These are phyloP conservation scores for Sarocladium kiliense DNA, from an alignment of 2,329 filamentous ascomycete species.

Conservation along the genomic window DNA sequence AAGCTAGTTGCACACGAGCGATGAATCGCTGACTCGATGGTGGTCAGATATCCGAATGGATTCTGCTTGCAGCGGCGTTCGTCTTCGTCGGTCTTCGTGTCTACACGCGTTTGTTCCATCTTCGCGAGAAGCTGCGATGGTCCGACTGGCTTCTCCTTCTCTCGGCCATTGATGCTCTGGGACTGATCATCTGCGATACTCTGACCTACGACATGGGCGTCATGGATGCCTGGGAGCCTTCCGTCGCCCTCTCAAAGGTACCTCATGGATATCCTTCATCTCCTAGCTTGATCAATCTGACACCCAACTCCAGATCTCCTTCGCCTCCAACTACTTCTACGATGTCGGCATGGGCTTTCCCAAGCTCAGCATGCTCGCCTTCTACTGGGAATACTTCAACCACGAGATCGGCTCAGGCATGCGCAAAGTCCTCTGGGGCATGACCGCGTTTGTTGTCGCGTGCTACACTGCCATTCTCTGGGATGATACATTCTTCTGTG, in stretches of 20 bases:
- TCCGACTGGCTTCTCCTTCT: conserved; percentile 24
- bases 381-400: conserved; percentile 29
- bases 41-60: conserved; percentile 27
- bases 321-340: conserved; percentile 31
- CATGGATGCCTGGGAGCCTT: conserved; percentile 23
- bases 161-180: conserved; percentile 24
- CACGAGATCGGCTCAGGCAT: conserved; percentile 19
- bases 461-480: conserved; percentile 26
- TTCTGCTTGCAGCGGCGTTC: conserved; percentile 20
- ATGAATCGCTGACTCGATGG: neutral
- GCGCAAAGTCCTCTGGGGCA: conserved; percentile 22
- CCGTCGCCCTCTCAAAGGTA: conserved; percentile 26
- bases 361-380: conserved; percentile 30
- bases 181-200: conserved; percentile 28
- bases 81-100: conserved; percentile 23
- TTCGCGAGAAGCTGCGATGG: conserved; percentile 22
- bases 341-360: conserved; percentile 30
- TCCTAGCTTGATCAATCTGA: neutral
- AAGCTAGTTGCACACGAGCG: too few species aligned
- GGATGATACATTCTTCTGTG: conserved; percentile 29
- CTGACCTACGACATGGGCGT: conserved; percentile 26
- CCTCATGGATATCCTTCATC: neutral
- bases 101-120: conserved; percentile 26
- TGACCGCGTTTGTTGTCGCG: conserved; percentile 24
- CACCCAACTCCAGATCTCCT: conserved; percentile 21